Conservation (phyloP, 495 filamentous ascomycete genomes). For the Neurospora sp. region DNA sequence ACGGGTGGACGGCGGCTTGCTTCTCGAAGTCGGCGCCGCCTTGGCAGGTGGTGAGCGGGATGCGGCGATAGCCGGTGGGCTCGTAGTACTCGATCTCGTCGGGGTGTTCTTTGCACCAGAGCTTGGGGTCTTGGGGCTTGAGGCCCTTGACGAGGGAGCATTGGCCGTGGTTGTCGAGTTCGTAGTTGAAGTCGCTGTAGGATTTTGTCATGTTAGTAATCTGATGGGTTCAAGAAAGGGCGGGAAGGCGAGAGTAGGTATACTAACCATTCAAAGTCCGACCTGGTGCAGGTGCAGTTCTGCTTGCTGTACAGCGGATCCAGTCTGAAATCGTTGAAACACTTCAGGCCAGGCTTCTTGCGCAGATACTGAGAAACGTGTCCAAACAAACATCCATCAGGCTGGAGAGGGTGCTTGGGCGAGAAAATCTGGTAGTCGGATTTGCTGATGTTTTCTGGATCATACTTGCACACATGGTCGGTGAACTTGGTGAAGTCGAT, state of each 20-base stretch:
- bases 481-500: conserved; percentile 78
- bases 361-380: conserved; percentile 84
- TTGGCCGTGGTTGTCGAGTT: conserved; percentile 61
- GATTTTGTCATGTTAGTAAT: not conserved
- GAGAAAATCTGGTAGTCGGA: conserved; percentile 76
- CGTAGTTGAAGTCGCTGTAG: conserved; percentile 84
- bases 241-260: not conserved
- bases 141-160: conserved; percentile 69
- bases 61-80: conserved; percentile 80
- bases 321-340: conserved; percentile 67
- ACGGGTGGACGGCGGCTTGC: conserved; percentile 44
- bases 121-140: conserved; percentile 49
- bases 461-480: conserved; percentile 54
- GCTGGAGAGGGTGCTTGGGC: conserved; percentile 65
- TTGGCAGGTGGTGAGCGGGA: conserved; percentile 77
- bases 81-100: conserved; percentile 63
- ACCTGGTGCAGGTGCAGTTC: conserved; percentile 72
- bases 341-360: conserved; percentile 62
- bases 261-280: conserved; percentile 90
- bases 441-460: conserved; percentile 49
- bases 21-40: conserved; percentile 66
- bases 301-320: conserved; percentile 52
- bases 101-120: conserved; percentile 57
- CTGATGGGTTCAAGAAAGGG: not conserved
- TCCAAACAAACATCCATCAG: conserved; percentile 81